Percentiles rank a stretch among this genome's conserved stretches.
Evolutionary conservation across 345 rosid genomes (phyloP).

Genomic region (Acer yangbiense): DNA sequence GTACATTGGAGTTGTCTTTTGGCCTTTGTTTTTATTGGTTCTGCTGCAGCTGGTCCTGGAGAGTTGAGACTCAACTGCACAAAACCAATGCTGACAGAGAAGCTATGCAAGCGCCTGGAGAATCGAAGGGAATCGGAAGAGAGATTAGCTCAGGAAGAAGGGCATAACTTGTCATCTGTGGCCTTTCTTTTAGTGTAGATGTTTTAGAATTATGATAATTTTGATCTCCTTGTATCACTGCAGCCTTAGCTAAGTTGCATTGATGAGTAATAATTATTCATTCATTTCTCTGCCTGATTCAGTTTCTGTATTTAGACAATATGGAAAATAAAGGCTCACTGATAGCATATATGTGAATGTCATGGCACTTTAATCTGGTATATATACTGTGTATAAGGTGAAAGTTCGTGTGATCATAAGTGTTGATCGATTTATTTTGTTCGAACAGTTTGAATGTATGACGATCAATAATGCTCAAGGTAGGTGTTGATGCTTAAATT

Average conservation of each 20-base stretch:
- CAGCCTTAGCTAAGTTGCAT: neutral
- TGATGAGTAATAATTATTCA: neutral
- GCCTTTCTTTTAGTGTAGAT: slow-evolving; percentile 39
- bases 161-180: slow-evolving; percentile 25
- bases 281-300: neutral
- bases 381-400: too few species aligned
- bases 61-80: neutral
- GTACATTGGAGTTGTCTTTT: too few species aligned
- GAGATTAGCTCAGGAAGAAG: slow-evolving; percentile 30
- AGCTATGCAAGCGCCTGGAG: slow-evolving; percentile 17
- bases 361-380: too few species aligned
- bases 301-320: neutral
- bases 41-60: slow-evolving; percentile 12
- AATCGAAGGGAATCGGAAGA: slow-evolving; percentile 33
- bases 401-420: too few species aligned
- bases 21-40: neutral
- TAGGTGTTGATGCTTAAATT: too few species aligned
- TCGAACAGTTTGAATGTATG: too few species aligned
- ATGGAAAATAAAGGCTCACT: neutral
- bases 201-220: neutral
- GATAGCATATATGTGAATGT: neutral
- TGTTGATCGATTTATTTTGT: too few species aligned
- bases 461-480: too few species aligned
- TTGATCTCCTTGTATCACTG: neutral
- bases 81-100: neutral